A percentile compares a stretch with the other conserved stretches of the same genome.
phyloP scores from a whole-genome alignment of 2,329 filamentous ascomycete genomes.

The Aspergillus aculeatus region DNA sequence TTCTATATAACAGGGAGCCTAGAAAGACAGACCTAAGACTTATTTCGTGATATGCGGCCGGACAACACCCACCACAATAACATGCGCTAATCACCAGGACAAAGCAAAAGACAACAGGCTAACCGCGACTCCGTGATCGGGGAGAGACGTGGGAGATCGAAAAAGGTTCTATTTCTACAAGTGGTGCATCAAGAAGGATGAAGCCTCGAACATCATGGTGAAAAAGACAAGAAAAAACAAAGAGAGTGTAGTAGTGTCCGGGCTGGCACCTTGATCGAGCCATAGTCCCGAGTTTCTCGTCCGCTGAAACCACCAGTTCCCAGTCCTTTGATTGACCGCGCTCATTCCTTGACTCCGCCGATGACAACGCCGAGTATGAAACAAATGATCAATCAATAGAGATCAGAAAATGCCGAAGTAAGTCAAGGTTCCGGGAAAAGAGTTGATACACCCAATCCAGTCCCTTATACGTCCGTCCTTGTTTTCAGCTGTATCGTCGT shows the following conservation, averaged over 20 bases:
- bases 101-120: conserved; percentile 14
- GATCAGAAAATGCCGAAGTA: conserved; percentile 18
- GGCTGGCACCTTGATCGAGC: background rate
- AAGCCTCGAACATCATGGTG: conserved; percentile 14
- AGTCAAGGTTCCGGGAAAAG: conserved; percentile 22
- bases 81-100: conserved; percentile 36
- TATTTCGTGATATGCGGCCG: conserved; percentile 36
- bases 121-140: conserved; percentile 19
- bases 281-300: conserved; percentile 18
- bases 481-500: conserved; percentile 11
- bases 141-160: conserved; percentile 13
- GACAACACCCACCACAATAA: conserved; percentile 17
- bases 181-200: conserved; percentile 24
- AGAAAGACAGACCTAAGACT: conserved; percentile 14
- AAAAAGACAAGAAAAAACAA: conserved; percentile 14
- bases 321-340: conserved; percentile 24
- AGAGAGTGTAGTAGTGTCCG: conserved; percentile 15
- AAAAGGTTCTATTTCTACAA: conserved; percentile 40
- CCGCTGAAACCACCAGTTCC: conserved; percentile 30
- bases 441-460: conserved; percentile 1
- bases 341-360: conserved; percentile 35
- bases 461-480: background rate
- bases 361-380: conserved; percentile 35
- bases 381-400: conserved; percentile 32
- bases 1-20: conserved; percentile 7